Evolutionary conservation across 768 basidiomycete species (phyloP).

Genomic region (Amanita exitialis): DNA sequence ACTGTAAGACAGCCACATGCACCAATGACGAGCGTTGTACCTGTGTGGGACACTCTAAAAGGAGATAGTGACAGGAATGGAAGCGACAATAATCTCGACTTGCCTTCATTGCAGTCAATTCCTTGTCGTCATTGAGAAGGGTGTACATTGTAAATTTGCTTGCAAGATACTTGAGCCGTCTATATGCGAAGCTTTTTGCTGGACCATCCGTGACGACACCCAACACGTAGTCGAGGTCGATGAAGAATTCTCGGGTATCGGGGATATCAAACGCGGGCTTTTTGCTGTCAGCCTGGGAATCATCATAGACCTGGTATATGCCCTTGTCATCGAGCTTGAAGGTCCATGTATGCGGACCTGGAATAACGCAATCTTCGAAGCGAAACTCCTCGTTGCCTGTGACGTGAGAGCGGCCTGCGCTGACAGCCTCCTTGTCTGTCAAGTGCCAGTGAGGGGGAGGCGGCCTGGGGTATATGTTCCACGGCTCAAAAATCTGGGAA

Average conservation of each 20-base stretch:
- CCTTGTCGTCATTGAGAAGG: conserved; percentile 87
- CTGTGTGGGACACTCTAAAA: conserved; percentile 71
- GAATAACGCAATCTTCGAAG: conserved; percentile 66
- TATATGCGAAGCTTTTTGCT: conserved; percentile 90
- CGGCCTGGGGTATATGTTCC: conserved; percentile 88
- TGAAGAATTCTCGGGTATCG: conserved; percentile 87
- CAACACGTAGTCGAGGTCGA: conserved; percentile 89
- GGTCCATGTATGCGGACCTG: conserved; percentile 49
- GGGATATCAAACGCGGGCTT: conserved; percentile 73
- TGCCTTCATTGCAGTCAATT: conserved; percentile 95
- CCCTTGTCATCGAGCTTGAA: conserved; percentile 81
- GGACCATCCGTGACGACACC: conserved; percentile 92
- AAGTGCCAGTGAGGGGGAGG: conserved; percentile 97
- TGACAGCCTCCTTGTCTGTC: conserved; percentile 41
- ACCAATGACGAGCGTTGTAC: conserved; percentile 25
- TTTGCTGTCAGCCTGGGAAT: conserved; percentile 23
- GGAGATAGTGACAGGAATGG: background rate
- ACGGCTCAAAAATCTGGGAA: conserved; percentile 32
- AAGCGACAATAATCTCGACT: conserved; percentile 11
- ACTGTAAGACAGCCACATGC: background rate
- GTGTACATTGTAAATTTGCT: conserved; percentile 94
- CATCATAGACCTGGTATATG: conserved; percentile 77
- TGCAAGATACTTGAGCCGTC: conserved; percentile 81
- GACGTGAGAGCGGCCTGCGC: conserved; percentile 23
- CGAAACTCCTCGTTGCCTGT: conserved; percentile 43